Base-by-base conservation (phyloP, 768 basidiomycete species). In the Candolleomyces aberdarensis region DNA sequence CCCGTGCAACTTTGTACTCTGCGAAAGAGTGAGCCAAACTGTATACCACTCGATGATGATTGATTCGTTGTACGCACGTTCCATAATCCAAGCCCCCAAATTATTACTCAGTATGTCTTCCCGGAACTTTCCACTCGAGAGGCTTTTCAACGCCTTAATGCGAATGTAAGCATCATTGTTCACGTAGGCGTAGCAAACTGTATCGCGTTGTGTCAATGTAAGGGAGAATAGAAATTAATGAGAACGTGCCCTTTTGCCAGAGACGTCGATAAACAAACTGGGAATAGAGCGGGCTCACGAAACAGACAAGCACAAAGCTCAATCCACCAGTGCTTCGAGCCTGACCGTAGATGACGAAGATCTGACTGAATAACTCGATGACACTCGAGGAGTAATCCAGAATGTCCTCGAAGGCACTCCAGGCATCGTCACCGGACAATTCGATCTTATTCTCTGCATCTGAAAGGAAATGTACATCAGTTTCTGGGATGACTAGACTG, bases 61-160 rank as follows among this genome's bases (percentile, higher is more conserved):
- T 46, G 5, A 5, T 14, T 20, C 15, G 26, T 10, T 11, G 43
- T 8, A 43, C 61, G 26, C 59, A 77, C 76, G 73, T 19, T 63
- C 47, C 0, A 71, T 39, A 13, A 79, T 74, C 68, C 75, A 75
- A 10, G 59, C 41, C 1, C 63, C 66, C 19, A 81, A 59, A 47
- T 75, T 72, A 2, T 72, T 72, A 46, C 72, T 75, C 31, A 80
- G 75, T 22, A 77, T 72, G 62, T 80, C 79, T 54, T 77, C 71
- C 44, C 73, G 62, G 40, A 74, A 78, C 15, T 61, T 49, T 0
- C 66, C 66, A 3, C 60, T 58, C 1, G 67, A 70, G 13, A 81
- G 62, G 5, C 57, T 59, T 43, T 67, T 61, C 2, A 81, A 65
- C 0, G 75, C 69, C 11, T 70, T 63, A 69, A 76, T 67, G 1